Base-by-base conservation (phyloP, 441 rosid species). In the Cnidoscolus chayamansa region DNA sequence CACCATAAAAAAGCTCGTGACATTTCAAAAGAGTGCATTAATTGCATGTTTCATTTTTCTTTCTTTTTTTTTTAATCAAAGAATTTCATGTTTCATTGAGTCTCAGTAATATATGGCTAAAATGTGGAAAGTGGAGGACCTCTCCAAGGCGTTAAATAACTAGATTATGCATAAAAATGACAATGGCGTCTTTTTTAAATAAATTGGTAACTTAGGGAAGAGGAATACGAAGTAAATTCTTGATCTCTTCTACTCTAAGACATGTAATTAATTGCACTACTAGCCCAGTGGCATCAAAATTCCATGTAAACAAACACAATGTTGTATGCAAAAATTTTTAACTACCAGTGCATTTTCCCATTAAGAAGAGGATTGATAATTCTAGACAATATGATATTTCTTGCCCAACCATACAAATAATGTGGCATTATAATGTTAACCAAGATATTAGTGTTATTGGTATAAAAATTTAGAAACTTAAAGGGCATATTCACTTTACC, bases 1-100 rank as follows among this genome's bases (percentile, higher is more conserved):
- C 51, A 78, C 40, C 71, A 73, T 20, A 40, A 71, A 10, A 70
- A 66, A 47, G 20, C 50, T 54, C 63, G 0, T 10, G n/a, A 31
- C 10, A 7, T 59, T 59, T 70, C 53, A 76, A 63, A 60, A 64
- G 4, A 71, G 50, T 40, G 25, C 13, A 20, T 31, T 11, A 1
- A 58, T 65, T 13, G 55, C 20, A 68, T 16, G 19, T 17, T 51
- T 53, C 31, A n/a, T 30, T 54, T 51, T 25, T 25, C 25, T 25
- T 25, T 25, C 25, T 25, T 25, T 25, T 25, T 25, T 25, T 25
- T 25, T 25, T 25, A 25, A 25, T 25, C 25, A 25, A 25, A 25
- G 16, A 1, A 58, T 65, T 13, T 61, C 20, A 68, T 16, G 19
- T 17, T 51, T 53, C 31, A n/a, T 30, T 54, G 31, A 67, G 10